Evolutionary conservation across 2,329 filamentous ascomycete species (phyloP), one percentile per base, ranked within the genome.

Genomic region (Lithohypha guttulata): DNA sequence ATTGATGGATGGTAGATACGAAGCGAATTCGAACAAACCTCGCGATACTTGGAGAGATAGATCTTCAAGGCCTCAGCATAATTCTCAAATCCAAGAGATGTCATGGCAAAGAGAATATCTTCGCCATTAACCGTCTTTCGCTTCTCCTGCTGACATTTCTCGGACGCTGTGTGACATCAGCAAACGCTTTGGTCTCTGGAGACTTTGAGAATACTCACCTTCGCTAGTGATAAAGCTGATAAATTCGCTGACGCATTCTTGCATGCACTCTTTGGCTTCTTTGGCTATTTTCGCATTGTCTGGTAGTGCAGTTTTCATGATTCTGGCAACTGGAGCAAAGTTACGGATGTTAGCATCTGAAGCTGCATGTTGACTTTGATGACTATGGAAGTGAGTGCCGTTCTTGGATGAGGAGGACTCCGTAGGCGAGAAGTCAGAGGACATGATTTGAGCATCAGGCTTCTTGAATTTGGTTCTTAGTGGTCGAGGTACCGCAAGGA

Each of bases 181-280:
- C 41, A 44, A 44, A 42, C 44, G 44, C 37, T n/a, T n/a, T 28
- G 39, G 33, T 31, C 8, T 35, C 31, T 25, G 17, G 13, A 30
- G 29, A 35, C 47, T 27, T 46, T 43, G n/a, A 4, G 35, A 34
- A 40, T 38, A 68, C 81, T 58, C 62, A 94, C 91, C 91, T 73
- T 98, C 91, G 62, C 89, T 96, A 23, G 91, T 98, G 59, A 98
- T 96, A 71, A 98, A 98, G 5, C 85, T 94, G 69, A 98, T 98
- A 64, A 98, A 98, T 66, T 98, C 91, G 77, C 87, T 95, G 43
- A 98, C 91, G 59, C 91, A 98, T 64, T 98, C 91, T 63, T 98
- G 91, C 91, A 98, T 96, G 66, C 91, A 98, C 61, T 98, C 91
- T 63, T 98, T 98, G 41, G 91, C 91, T 60, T 98, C 91, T 60